Percentiles rank a stretch among this genome's conserved stretches.
phyloP scores from a whole-genome alignment of 2,329 filamentous ascomycete species.

The Endoconidiophora polonica region DNA sequence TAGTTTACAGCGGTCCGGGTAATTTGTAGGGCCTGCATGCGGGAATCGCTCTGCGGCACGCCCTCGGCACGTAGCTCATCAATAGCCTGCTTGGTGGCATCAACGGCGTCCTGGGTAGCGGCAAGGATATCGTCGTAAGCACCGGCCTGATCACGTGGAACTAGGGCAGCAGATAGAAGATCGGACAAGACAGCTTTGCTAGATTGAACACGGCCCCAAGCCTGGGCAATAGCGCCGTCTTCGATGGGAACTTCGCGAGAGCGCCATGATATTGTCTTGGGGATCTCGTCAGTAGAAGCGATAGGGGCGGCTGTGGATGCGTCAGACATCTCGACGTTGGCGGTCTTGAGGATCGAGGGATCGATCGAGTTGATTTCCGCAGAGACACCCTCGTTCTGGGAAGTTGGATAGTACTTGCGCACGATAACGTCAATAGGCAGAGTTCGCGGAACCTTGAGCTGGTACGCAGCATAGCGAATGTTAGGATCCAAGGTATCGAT shows the following conservation, averaged over 20 bases:
- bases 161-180: conserved; percentile 22
- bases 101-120: conserved; percentile 81
- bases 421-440: conserved; percentile 66
- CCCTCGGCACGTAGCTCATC: conserved; percentile 78
- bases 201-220: conserved; percentile 48
- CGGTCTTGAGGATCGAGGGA: conserved; percentile 45
- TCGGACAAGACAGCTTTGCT: conserved; percentile 27
- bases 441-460: conserved; percentile 73
- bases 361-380: conserved; percentile 55
- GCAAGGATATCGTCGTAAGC: conserved; percentile 85
- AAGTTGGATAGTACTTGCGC: conserved; percentile 55
- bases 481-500: conserved; percentile 80
- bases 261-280: conserved; percentile 71
- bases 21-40: conserved; percentile 85
- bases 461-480: conserved; percentile 86
- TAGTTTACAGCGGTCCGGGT: conserved; percentile 90
- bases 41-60: conserved; percentile 62
- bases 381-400: conserved; percentile 42
- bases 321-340: conserved; percentile 14
- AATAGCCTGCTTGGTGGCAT: conserved; percentile 83
- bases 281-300: conserved; percentile 36
- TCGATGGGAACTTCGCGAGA: conserved; percentile 74
- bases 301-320: conserved; percentile 31
- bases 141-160: conserved; percentile 53
- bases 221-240: conserved; percentile 78